phyloP scores from a whole-genome alignment of 495 filamentous ascomycete species.

The Penicillium roqueforti region DNA sequence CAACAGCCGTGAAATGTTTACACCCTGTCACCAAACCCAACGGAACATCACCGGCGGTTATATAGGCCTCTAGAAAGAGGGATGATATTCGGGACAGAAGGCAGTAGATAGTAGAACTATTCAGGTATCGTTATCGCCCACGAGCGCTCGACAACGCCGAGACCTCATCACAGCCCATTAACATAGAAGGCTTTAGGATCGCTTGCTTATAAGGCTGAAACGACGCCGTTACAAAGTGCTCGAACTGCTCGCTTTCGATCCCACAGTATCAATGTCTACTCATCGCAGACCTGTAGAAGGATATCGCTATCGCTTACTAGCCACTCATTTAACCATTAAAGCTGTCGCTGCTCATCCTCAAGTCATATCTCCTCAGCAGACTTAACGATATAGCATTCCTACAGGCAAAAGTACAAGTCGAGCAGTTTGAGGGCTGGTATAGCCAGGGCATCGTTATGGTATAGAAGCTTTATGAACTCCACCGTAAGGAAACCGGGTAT shows the following conservation, averaged over 20 bases:
- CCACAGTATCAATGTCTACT: not conserved
- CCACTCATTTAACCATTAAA: constrained; percentile 4
- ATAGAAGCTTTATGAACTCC: not conserved
- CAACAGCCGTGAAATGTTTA: not conserved
- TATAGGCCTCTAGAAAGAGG: not conserved
- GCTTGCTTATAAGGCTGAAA: constrained; percentile 3
- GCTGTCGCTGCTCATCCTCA: too few species aligned
- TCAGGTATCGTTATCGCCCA: not conserved
- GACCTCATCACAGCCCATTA: not conserved
- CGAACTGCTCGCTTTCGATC: constrained; percentile 1
- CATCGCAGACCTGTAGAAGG: constrained; percentile 1
- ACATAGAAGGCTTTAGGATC: not conserved
- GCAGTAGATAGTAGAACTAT: not conserved
- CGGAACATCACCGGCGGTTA: not conserved
- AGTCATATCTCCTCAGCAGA: too few species aligned
- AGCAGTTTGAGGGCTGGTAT: not conserved
- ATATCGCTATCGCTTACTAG: constrained; percentile 6
- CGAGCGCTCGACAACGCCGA: not conserved
- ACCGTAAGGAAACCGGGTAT: not conserved
- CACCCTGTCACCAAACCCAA: not conserved
- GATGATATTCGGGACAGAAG: not conserved
- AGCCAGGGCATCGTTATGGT: not conserved
- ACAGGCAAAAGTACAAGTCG: constrained; percentile 2
- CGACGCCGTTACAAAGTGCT: not conserved
- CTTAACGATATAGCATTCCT: too few species aligned